Evolutionary conservation across 768 basidiomycete genomes (phyloP), one percentile per base, ranked within the genome.

Genomic region (Boletus edulis): DNA sequence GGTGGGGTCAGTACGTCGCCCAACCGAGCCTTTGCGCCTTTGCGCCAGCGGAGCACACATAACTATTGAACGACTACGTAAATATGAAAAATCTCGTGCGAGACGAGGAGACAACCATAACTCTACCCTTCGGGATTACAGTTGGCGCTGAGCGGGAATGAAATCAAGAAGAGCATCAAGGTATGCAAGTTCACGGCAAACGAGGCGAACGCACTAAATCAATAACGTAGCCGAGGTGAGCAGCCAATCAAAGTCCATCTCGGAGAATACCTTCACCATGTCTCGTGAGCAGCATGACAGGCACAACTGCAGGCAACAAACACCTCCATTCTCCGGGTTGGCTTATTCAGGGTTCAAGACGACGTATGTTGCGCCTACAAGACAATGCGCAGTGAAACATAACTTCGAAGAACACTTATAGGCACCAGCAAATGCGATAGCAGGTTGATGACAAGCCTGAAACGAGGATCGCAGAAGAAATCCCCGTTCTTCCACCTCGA

Each of bases 41-140:
- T 20, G 20, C 2, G 81, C 66, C 63, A 89, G 79, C 41, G 78
- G 55, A 84, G 61, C 54, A 89, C 76, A 60, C 73, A 76, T 35
- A 72, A 69, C 72, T 86, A 91, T 61, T 90, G 88, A 11, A 82
- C 60, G 86, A 92, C 76, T 37, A 95, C 92, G 63, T 81, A 84
- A 56, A 85, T 69, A 67, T 95, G 94, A 71, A 97, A 95, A 62
- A 96, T 88, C 71, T 95, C 91, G 75, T 96, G 94, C 18, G 89
- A 92, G 0, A 89, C 81, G 52, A 85, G 79, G 63, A 91, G 80
- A 63, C 81, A 79, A 73, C 94, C 92, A 72, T 94, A 29, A 94
- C 59, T 72, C 81, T 37, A 92, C 38, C 83, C 77, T 64, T 95
- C 93, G 42, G 92, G 93, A 52, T 92, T 79, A 47, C 91, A 82